Evolutionary conservation across 1,139 yeast species (phyloP).

Genomic region (Zygosaccharomyces sapae): DNA sequence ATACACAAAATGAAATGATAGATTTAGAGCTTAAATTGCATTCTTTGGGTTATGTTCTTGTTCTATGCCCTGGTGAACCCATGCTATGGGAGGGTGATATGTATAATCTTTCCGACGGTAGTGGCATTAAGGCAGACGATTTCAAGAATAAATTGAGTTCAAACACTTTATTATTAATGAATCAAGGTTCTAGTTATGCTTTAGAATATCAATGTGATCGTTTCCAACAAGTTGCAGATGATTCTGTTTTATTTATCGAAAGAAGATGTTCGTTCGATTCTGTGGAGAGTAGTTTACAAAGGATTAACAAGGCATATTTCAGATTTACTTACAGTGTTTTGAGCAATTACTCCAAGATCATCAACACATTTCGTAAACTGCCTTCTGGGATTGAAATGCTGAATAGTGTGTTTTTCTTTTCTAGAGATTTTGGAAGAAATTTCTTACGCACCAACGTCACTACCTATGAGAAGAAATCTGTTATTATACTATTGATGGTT

Average conservation of each 20-base stretch:
- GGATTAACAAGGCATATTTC: conserved; percentile 64
- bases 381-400: conserved; percentile 68
- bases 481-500: conserved; percentile 68
- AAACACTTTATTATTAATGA: conserved; percentile 68
- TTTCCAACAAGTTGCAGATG: conserved; percentile 52
- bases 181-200: conserved; percentile 56
- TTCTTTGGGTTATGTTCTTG: conserved; percentile 58
- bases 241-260: conserved; percentile 50
- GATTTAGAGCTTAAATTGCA: conserved; percentile 30
- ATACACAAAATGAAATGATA: conserved; percentile 38
- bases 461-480: conserved; percentile 51
- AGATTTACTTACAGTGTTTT: conserved; percentile 65
- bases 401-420: conserved; percentile 72
- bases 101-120: conserved; percentile 44
- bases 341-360: conserved; percentile 55
- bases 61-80: conserved; percentile 78
- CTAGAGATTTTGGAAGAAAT: conserved; percentile 78
- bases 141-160: conserved; percentile 45
- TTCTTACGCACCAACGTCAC: conserved; percentile 64
- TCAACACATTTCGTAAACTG: conserved; percentile 47
- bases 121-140: conserved; percentile 27
- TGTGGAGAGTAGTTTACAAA: conserved; percentile 70
- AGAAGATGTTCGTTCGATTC: conserved; percentile 67
- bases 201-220: conserved; percentile 43
- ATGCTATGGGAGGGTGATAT: conserved; percentile 88